phyloP scores from a whole-genome alignment of 1,284 basidiomycete genomes.

The Mycosarcoma maydis region DNA sequence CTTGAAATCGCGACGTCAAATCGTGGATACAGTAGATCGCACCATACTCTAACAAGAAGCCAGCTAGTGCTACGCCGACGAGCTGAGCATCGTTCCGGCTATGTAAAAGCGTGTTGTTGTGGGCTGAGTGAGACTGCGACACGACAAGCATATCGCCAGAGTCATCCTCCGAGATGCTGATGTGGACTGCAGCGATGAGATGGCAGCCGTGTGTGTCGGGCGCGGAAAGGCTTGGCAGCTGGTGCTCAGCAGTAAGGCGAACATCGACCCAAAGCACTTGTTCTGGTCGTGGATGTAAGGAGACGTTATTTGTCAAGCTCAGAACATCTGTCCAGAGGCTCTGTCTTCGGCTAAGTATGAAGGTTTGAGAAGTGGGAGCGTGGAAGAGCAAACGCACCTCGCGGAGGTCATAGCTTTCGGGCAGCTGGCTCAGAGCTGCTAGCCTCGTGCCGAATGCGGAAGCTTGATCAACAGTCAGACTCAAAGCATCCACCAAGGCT shows the following conservation, averaged over 20 bases:
- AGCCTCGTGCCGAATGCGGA: slow-evolving; percentile 12
- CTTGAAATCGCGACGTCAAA: not conserved
- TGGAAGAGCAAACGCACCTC: slow-evolving; percentile 16
- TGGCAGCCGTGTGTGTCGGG: slow-evolving; percentile 11
- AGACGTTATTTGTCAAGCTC: not conserved
- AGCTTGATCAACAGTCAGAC: slow-evolving; percentile 11
- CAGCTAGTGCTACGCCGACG: slow-evolving; percentile 23
- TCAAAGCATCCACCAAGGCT: slow-evolving; percentile 22
- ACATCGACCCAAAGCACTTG: slow-evolving; percentile 13
- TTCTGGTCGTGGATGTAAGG: not conserved
- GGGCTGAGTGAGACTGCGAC: not conserved
- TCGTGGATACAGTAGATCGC: slow-evolving; percentile 24
- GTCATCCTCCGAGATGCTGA: not conserved
- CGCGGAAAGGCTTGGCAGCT: not conserved
- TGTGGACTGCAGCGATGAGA: slow-evolving; percentile 4
- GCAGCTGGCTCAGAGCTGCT: not conserved
- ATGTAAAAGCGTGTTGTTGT: not conserved
- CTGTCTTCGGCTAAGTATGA: slow-evolving; percentile 12
- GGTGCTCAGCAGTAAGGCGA: slow-evolving; percentile 4
- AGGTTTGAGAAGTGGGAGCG: slow-evolving; percentile 16
- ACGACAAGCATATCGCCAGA: slow-evolving; percentile 6
- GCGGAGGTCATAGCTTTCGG: not conserved
- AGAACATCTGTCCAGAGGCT: slow-evolving; percentile 15
- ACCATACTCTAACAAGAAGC: slow-evolving; percentile 29
- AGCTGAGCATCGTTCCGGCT: slow-evolving; percentile 6